phyloP scores from a whole-genome alignment of 2,329 filamentous ascomycete species.

The Ophiostoma fasciatum region DNA sequence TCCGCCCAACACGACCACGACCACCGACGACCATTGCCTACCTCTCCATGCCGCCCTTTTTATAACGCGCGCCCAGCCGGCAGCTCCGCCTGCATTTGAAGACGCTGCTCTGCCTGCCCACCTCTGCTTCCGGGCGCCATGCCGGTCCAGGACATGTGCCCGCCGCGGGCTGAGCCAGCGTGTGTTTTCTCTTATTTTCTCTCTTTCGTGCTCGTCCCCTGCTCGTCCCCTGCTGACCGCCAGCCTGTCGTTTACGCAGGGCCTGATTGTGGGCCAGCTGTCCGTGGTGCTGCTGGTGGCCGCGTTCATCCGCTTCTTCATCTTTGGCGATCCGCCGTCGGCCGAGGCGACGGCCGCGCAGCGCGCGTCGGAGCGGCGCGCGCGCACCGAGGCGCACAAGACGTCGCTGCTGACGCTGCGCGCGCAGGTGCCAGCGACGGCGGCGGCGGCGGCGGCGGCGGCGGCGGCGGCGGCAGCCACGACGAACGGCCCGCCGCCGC shows the following conservation, averaged over 20 bases:
- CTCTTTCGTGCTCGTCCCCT: neutral
- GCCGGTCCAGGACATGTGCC: conserved; percentile 24
- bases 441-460: conserved; percentile 13
- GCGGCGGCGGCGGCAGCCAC: neutral
- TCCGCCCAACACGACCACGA: too few relatives aligned
- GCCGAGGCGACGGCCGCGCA: conserved; percentile 65
- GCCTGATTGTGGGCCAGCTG: conserved; percentile 82
- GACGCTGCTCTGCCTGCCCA: too few relatives aligned
- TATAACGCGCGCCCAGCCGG: too few relatives aligned
- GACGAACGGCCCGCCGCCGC: conserved; percentile 10
- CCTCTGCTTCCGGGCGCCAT: too few relatives aligned
- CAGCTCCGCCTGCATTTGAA: too few relatives aligned
- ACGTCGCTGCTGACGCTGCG: conserved; percentile 48
- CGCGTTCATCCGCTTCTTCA: conserved; percentile 98
- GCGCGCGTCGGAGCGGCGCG: conserved; percentile 58
- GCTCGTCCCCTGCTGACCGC: neutral
- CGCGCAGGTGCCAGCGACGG: conserved; percentile 12
- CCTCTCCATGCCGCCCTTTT: too few relatives aligned
- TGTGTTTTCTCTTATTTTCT: conserved; percentile 17
- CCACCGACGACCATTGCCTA: too few relatives aligned
- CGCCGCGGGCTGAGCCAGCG: conserved; percentile 29
- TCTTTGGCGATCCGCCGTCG: conserved; percentile 86
- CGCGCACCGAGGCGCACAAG: conserved; percentile 61
- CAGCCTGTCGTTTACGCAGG: conserved; percentile 83
- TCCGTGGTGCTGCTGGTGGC: conserved; percentile 83